Base-by-base conservation (phyloP, 179 eudicot genomes). In the Beta macrorhiza region DNA sequence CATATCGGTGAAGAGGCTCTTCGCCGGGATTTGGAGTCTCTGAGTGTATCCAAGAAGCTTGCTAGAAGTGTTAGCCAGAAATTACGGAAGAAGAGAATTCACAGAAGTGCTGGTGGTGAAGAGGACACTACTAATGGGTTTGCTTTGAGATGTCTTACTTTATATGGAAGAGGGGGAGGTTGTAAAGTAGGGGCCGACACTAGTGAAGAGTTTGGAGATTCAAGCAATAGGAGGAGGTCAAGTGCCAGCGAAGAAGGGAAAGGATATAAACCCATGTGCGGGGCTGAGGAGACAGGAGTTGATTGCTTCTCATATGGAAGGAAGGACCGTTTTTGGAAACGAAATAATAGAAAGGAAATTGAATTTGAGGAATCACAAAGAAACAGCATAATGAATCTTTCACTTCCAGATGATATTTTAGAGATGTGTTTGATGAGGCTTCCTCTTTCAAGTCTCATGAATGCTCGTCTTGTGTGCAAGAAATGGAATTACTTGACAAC, bases 351-450 rank as follows among this genome's bases (percentile, higher is more conserved):
- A 80, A 91, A 84, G 85, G 79, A 81, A 14, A 74, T 88, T 32
- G 89, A 88, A 58, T 67, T 80, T 11, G 77, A 74, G 77, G 89
- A 78, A 73, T 72, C 81, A 22, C 87, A 81, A 32, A 83, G 89
- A 67, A 81, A 79, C 58, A 81, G 83, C 65, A 82, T 87, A 81
- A 84, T 88, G 82, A 82, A 91, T 47, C 84, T 84, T 57, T 90
- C 88, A 59, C 91, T 97, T 53, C 99, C 99, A 0, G 98, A 97
- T 87, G 99, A 97, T 74, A 84, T 97, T 73, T 79, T 97, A 74
- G 99, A 97, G 82, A 90, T 97, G 93, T 97, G 99, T 85, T 88
- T 97, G 84, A 91, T 91, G 89, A 91, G 99, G 85, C 96, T 97
- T 72, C 98, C 99, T 0, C 20, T 97, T 77, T 82, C 90, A 13